Evolutionary conservation across 352 stramenopile species (phyloP).

Genomic region (Lagenidium giganteum): DNA sequence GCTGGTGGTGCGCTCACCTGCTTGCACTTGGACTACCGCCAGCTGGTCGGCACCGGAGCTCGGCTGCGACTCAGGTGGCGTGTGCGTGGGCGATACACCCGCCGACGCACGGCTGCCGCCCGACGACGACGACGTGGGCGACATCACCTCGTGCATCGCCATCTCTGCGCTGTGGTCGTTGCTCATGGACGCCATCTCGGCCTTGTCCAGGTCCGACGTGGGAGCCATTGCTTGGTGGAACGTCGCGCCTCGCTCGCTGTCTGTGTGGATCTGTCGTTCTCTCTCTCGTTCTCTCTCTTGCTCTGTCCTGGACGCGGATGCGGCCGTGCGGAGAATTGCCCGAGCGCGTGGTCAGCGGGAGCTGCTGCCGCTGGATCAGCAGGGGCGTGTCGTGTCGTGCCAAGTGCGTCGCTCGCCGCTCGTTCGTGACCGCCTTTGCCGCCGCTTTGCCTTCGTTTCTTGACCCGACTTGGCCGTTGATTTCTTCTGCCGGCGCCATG

Average conservation of each 20-base stretch:
- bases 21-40: too few species aligned
- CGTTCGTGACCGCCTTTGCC: neutral
- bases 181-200: neutral
- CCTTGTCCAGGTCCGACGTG: neutral
- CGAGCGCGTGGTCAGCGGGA: too few species aligned
- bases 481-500: too few species aligned
- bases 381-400: conserved; percentile 18
- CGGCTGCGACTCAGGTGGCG: too few species aligned
- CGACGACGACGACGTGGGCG: conserved; percentile 24
- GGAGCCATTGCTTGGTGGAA: neutral
- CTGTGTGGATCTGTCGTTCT: conserved; percentile 7
- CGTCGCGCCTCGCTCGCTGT: conserved; percentile 3
- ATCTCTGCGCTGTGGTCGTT: conserved; percentile 1
- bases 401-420: conserved; percentile 7
- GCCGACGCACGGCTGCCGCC: conserved; percentile 23
- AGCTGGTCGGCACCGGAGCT: too few species aligned
- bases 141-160: conserved; percentile 14
- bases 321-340: too few species aligned
- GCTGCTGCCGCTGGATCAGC: conserved; percentile 14
- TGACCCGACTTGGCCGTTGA: conserved; percentile 4
- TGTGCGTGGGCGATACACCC: too few species aligned
- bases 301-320: too few species aligned
- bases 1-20: too few species aligned
- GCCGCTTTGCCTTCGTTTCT: conserved; percentile 8
- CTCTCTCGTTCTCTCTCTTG: neutral